These are phyloP conservation scores for Eryngium alpinum DNA, from an alignment of 140 eudicot genomes.

Conservation along the genomic window DNA sequence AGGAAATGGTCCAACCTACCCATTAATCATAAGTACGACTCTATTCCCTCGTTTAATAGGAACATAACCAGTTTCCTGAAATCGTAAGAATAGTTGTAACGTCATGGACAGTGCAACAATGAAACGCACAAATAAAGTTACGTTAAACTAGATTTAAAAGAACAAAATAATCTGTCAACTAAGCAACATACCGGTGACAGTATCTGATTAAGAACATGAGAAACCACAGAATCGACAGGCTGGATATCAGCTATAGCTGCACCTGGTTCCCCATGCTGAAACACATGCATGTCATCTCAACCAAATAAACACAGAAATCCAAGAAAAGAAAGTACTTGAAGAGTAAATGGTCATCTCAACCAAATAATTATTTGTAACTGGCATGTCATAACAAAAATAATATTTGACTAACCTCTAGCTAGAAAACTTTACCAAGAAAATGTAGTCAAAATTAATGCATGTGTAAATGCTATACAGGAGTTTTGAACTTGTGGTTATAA, in stretches of 20 bases:
- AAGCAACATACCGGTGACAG: constrained; percentile 63
- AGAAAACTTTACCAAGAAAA: not conserved
- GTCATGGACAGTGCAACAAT: not conserved
- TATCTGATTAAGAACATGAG: constrained; percentile 86
- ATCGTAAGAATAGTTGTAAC: constrained; percentile 13
- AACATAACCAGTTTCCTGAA: constrained; percentile 83
- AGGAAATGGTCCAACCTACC: constrained; percentile 36
- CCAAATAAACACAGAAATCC: not conserved
- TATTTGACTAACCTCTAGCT: no score
- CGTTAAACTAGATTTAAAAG: not conserved
- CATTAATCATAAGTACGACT: constrained; percentile 83
- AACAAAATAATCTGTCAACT: not conserved
- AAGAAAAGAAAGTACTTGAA: constrained; percentile 2
- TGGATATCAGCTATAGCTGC: constrained; percentile 88
- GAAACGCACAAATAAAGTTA: not conserved
- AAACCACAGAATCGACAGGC: constrained; percentile 81
- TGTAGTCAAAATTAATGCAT: no score
- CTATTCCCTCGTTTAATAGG: constrained; percentile 87
- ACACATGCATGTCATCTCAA: constrained; percentile 14
- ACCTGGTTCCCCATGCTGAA: constrained; percentile 99
- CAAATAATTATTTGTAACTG: no score
- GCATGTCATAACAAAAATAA: no score
- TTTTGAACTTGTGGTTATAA: not conserved
- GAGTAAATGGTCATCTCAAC: not conserved
- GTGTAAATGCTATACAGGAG: not conserved